phyloP scores from a whole-genome alignment of 805 yeast species.

The Saccharomycopsis babjevae region DNA sequence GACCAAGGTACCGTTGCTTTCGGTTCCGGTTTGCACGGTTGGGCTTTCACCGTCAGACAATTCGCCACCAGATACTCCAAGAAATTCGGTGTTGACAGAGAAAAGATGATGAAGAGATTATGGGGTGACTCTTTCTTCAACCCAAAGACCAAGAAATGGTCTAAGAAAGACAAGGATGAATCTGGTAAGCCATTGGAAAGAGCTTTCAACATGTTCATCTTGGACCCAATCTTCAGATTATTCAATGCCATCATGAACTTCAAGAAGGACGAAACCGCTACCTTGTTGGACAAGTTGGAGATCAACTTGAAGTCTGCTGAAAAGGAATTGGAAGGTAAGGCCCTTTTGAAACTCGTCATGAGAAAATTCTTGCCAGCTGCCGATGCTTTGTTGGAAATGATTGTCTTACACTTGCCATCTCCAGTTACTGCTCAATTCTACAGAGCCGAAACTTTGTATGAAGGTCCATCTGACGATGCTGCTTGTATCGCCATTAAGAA shows the following conservation, averaged over 20 bases:
- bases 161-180: constrained; percentile 91
- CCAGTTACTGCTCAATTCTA: constrained; percentile 98
- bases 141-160: constrained; percentile 99
- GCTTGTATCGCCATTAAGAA: constrained; percentile 86
- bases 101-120: constrained; percentile 97
- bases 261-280: constrained; percentile 95
- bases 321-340: constrained; percentile 98
- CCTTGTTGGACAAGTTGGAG: constrained; percentile 87
- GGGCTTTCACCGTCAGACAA: constrained; percentile 99
- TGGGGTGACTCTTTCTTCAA: constrained; percentile 99
- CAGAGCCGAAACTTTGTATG: constrained; percentile 99
- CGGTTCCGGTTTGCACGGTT: constrained; percentile 99
- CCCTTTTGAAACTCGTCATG: constrained; percentile 96
- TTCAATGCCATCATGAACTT: constrained; percentile 97
- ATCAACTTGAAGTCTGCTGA: constrained; percentile 90
- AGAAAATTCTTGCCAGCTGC: constrained; percentile 99
- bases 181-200: constrained; percentile 93
- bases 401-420: constrained; percentile 95
- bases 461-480: constrained; percentile 95
- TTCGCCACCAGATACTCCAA: constrained; percentile 95
- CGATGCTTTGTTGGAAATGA: constrained; percentile 98
- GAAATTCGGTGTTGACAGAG: constrained; percentile 98
- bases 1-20: constrained; percentile 98
- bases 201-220: constrained; percentile 98
- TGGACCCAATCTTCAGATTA: constrained; percentile 98